These are phyloP conservation scores for Singerocomus rubriflavus DNA, from an alignment of 1,284 basidiomycete species.

Conservation along the genomic window DNA sequence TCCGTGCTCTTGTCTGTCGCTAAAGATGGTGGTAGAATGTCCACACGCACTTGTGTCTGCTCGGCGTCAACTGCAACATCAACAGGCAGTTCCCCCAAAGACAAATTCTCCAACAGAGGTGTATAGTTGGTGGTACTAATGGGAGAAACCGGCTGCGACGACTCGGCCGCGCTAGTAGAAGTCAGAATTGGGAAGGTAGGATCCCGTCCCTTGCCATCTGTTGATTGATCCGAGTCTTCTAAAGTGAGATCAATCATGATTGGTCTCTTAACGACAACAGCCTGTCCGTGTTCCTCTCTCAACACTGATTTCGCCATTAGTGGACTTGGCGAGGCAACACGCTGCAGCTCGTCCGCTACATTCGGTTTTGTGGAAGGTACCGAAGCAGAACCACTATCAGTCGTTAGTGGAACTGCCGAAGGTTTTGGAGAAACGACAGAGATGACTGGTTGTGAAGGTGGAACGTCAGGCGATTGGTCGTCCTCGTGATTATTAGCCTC, in stretches of 20 bases:
- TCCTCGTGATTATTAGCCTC: neutral
- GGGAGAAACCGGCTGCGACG: conserved; percentile 9
- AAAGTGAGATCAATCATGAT: conserved; percentile 31
- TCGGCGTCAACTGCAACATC: neutral
- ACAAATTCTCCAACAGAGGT: conserved; percentile 21
- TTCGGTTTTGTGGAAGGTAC: neutral
- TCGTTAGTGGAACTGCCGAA: neutral
- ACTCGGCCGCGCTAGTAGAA: neutral
- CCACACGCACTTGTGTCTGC: conserved; percentile 24
- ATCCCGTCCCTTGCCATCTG: conserved; percentile 10
- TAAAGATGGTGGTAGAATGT: conserved; percentile 12
- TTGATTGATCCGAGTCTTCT: conserved; percentile 26
- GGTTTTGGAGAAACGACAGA: neutral
- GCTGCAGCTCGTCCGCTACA: conserved; percentile 1
- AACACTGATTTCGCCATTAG: neutral
- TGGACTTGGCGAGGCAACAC: neutral
- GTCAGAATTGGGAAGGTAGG: conserved; percentile 10
- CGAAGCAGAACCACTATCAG: neutral
- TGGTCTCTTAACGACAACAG: conserved; percentile 12
- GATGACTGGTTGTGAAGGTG: neutral
- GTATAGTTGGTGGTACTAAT: conserved; percentile 14
- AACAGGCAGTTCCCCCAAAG: conserved; percentile 21
- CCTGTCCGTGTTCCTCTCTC: conserved; percentile 2
- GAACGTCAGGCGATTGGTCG: neutral
- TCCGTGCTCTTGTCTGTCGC: conserved; percentile 11